Evolutionary conservation across 768 basidiomycete genomes (phyloP).

Genomic region (Floccularia luteovirens): DNA sequence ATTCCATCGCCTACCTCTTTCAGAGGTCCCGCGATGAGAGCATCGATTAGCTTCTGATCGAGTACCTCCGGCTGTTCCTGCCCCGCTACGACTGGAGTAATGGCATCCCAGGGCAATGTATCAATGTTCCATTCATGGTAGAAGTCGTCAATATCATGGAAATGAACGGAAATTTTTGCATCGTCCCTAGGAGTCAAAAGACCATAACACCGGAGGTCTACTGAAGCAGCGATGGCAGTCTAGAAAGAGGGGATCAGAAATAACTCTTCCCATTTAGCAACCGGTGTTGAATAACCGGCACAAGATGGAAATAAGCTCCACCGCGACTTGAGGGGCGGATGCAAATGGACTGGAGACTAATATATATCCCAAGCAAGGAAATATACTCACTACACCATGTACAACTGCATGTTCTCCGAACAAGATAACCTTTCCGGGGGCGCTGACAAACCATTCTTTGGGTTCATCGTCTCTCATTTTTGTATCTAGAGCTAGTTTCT

Average conservation of each 20-base stretch:
- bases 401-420: conserved; percentile 99
- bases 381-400: conserved; percentile 78
- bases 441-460: conserved; percentile 81
- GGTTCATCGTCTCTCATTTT: conserved; percentile 15
- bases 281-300: conserved; percentile 6
- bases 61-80: conserved; percentile 56
- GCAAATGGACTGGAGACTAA: not conserved
- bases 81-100: conserved; percentile 42
- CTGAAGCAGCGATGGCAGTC: conserved; percentile 93
- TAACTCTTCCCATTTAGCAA: not conserved
- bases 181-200: conserved; percentile 71
- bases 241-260: conserved; percentile 20
- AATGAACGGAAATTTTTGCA: conserved; percentile 63
- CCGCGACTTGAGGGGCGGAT: not conserved
- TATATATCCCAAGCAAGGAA: conserved; percentile 1
- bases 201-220: conserved; percentile 93
- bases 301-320: conserved; percentile 1
- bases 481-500: conserved; percentile 47
- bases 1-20: conserved; percentile 24
- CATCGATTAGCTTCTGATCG: conserved; percentile 66
- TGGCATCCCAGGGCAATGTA: conserved; percentile 72
- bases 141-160: conserved; percentile 74
- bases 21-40: conserved; percentile 46
- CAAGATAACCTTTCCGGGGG: conserved; percentile 95
- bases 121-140: conserved; percentile 77